phyloP scores from a whole-genome alignment of 768 basidiomycete species.

The Favolaschia claudopus region DNA sequence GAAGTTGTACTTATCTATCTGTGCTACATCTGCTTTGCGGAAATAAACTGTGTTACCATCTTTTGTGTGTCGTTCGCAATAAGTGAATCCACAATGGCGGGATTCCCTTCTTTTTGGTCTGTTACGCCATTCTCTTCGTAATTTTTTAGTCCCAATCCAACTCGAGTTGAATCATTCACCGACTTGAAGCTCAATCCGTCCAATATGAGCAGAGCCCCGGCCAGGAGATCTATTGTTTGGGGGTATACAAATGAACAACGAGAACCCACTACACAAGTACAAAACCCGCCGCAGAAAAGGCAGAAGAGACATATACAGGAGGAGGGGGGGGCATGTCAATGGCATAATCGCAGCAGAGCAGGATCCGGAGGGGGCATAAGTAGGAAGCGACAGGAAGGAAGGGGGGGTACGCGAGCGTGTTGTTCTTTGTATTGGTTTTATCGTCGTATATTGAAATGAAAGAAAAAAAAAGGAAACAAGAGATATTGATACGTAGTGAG shows the following conservation, averaged over 20 bases:
- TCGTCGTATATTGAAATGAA: slow-evolving; percentile 14
- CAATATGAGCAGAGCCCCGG: slow-evolving; percentile 11
- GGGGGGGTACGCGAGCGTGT: slow-evolving; percentile 19
- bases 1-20: no score
- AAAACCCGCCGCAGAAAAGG: background rate
- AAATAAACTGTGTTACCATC: no score
- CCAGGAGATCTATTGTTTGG: slow-evolving; percentile 25
- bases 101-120: no score
- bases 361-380: slow-evolving; percentile 35
- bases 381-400: slow-evolving; percentile 15
- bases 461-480: background rate
- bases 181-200: no score
- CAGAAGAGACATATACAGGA: slow-evolving; percentile 19
- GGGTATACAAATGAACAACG: slow-evolving; percentile 25
- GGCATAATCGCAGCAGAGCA: slow-evolving; percentile 27
- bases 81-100: no score
- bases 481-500: no score
- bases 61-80: no score
- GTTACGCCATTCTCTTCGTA: no score
- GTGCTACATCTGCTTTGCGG: no score
- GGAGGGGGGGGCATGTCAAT: slow-evolving; percentile 20
- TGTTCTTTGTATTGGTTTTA: slow-evolving; percentile 5
- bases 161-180: no score
- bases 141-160: no score
- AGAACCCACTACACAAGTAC: slow-evolving; percentile 23